Percentiles rank a stretch among this genome's conserved stretches.
Conservation (phyloP, 2,329 filamentous ascomycete genomes). For the Geosmithia morbida region DNA sequence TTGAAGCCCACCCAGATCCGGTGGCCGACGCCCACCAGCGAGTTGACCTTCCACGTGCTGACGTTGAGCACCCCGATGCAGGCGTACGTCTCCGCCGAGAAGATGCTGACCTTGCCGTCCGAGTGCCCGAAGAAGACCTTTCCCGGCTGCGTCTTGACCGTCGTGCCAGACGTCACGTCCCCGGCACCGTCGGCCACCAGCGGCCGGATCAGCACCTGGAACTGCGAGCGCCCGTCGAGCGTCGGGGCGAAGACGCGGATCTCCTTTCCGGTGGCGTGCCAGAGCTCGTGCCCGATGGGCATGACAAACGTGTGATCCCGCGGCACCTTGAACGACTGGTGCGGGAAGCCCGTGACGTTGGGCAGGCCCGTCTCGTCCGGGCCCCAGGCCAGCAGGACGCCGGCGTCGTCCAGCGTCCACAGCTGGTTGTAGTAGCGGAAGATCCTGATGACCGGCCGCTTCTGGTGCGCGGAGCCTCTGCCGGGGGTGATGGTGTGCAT, state of each 20-base stretch:
- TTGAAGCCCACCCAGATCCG: conserved; percentile 91
- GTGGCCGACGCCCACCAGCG: conserved; percentile 64
- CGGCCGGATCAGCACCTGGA: conserved; percentile 61
- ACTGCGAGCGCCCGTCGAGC: conserved; percentile 49
- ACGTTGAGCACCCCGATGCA: conserved; percentile 73
- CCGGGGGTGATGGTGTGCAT: conserved; percentile 56
- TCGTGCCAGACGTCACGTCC: conserved; percentile 74
- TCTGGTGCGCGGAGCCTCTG: conserved; percentile 59
- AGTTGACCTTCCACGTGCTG: conserved; percentile 91
- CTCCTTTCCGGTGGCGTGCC: conserved; percentile 79
- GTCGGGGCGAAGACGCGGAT: conserved; percentile 73
- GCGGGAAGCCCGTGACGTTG: conserved; percentile 56
- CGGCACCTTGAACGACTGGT: conserved; percentile 61
- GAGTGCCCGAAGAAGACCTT: conserved; percentile 81
- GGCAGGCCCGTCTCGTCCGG: conserved; percentile 59
- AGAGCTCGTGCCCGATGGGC: conserved; percentile 70
- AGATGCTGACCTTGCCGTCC: conserved; percentile 92
- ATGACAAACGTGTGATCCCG: conserved; percentile 81
- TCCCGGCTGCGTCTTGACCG: conserved; percentile 59
- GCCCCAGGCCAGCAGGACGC: conserved; percentile 76
- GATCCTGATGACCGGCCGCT: conserved; percentile 70
- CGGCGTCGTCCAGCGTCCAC: conserved; percentile 87
- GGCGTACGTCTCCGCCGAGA: conserved; percentile 60
- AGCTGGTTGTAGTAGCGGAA: conserved; percentile 77
- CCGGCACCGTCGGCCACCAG: conserved; percentile 60